Evolutionary conservation across 257 asterid genomes (phyloP).

Genomic region (Nicotiana knightiana): DNA sequence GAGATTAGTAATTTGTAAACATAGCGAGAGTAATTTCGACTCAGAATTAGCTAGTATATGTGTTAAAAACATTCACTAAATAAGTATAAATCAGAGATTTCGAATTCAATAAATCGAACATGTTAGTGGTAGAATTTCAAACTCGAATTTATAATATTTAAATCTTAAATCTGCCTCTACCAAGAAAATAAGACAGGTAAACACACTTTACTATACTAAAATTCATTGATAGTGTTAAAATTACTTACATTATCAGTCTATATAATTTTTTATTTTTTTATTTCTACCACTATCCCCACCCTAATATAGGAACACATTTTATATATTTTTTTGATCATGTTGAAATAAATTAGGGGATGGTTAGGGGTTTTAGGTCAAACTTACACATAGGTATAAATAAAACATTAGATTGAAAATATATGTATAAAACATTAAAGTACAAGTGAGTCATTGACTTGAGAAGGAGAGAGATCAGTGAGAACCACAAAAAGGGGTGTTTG

Average conservation of each 20-base stretch:
- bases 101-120: too few relatives aligned
- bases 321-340: not conserved
- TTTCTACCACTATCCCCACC: not conserved
- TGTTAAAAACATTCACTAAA: too few relatives aligned
- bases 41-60: too few relatives aligned
- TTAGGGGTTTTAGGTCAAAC: not conserved
- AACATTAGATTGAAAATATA: not conserved
- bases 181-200: too few relatives aligned
- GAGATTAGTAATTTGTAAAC: too few relatives aligned
- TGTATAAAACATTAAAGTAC: constrained; percentile 29
- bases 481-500: constrained; percentile 39
- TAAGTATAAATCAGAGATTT: too few relatives aligned
- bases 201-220: not conserved
- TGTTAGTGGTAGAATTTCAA: too few relatives aligned
- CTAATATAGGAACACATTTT: not conserved
- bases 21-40: too few relatives aligned
- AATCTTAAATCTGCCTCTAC: too few relatives aligned
- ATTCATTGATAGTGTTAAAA: not conserved
- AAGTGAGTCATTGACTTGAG: constrained; percentile 44
- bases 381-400: not conserved
- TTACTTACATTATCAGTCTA: not conserved
- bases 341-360: not conserved
- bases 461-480: constrained; percentile 18
- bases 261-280: not conserved
- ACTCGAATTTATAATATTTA: too few relatives aligned